Percentiles rank a stretch among this genome's conserved stretches.
These are phyloP conservation scores for Helotiales sp. DNA, from an alignment of 2,329 filamentous ascomycete species.

Conservation along the genomic window DNA sequence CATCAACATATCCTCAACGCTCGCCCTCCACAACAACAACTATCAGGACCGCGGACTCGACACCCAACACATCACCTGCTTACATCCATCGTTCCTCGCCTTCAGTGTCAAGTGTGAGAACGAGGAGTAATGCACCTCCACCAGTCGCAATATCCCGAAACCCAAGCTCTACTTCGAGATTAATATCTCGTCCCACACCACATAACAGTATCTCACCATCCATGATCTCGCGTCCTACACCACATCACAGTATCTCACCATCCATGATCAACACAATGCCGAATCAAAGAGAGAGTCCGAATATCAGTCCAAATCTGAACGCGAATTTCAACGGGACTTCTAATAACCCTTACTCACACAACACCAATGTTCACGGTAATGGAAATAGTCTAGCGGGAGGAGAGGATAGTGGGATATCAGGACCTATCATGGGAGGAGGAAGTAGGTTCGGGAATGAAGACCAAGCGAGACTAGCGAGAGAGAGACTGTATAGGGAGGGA, in stretches of 20 bases:
- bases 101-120: background rate
- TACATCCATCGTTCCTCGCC: background rate
- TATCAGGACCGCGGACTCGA: background rate
- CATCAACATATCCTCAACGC: background rate
- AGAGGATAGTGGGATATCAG: background rate
- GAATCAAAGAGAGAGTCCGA: background rate
- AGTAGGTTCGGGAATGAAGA: background rate
- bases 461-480: conserved; percentile 7
- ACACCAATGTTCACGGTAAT: background rate
- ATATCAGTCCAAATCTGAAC: background rate
- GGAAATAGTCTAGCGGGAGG: background rate
- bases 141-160: background rate
- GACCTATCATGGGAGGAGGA: background rate
- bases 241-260: background rate
- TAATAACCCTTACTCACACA: background rate
- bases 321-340: background rate
- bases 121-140: background rate
- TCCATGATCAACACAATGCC: background rate
- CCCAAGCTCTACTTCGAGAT: background rate
- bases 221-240: background rate
- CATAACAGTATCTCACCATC: background rate
- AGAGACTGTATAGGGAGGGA: conserved; percentile 6
- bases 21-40: background rate
- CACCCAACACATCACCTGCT: background rate
- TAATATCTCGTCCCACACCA: background rate